phyloP scores from a whole-genome alignment of 192 early-diverging fungal genomes.

The Pilobolus umbonatus region DNA sequence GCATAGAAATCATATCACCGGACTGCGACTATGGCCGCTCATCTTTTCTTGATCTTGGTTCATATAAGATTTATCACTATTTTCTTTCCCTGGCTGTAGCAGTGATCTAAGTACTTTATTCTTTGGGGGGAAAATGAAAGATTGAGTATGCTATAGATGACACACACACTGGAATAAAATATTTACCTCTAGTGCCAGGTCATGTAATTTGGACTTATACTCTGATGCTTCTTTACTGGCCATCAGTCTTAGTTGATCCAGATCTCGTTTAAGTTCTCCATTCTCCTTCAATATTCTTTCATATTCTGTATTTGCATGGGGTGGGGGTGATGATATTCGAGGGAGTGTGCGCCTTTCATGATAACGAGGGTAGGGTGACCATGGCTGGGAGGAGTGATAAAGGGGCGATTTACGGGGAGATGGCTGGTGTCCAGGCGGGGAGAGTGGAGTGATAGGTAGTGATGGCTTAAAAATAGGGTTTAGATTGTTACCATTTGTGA shows the following conservation, averaged over 20 bases:
- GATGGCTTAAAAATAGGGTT: slow-evolving; percentile 2
- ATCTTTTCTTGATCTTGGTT: neutral
- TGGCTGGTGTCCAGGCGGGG: neutral
- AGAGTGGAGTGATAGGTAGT: slow-evolving; percentile 6
- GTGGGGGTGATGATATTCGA: neutral
- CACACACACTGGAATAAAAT: neutral
- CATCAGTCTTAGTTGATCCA: slow-evolving; percentile 10
- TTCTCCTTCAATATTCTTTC: slow-evolving; percentile 4
- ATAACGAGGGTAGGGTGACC: slow-evolving; percentile 7
- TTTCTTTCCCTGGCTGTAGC: too few relatives aligned
- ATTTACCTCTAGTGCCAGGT: slow-evolving; percentile 17
- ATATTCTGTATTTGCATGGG: neutral
- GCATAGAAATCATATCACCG: too few relatives aligned
- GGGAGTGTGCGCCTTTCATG: slow-evolving; percentile 4
- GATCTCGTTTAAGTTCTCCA: slow-evolving; percentile 9
- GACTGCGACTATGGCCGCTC: too few relatives aligned
- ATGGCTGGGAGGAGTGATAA: slow-evolving; percentile 7
- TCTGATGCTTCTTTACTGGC: slow-evolving; percentile 1
- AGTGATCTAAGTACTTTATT: slow-evolving; percentile 11
- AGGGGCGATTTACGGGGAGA: neutral
- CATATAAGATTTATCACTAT: neutral
- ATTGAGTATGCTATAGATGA: neutral
- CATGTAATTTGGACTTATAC: slow-evolving; percentile 11
- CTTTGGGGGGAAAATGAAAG: neutral
- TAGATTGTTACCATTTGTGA: slow-evolving; percentile 3